phyloP scores from a whole-genome alignment of 2,329 filamentous ascomycete species.

The Xylaria sp. region DNA sequence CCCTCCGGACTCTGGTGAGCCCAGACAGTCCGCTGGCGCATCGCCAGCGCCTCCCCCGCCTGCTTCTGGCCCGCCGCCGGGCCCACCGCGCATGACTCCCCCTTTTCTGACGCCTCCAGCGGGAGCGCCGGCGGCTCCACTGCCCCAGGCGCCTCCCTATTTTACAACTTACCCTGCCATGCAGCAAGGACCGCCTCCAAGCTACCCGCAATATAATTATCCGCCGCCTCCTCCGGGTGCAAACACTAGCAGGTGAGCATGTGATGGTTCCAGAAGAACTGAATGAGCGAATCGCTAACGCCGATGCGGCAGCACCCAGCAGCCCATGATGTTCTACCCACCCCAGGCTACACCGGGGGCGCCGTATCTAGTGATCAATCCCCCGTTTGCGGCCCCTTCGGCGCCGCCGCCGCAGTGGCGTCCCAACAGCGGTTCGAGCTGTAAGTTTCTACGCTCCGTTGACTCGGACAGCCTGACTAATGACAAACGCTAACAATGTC shows the following conservation, averaged over 20 bases:
- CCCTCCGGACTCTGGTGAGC: background rate
- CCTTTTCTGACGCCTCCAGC: too few relatives aligned
- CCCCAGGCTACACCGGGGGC: conserved; percentile 4
- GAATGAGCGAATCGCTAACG: background rate
- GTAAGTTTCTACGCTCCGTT: conserved; percentile 13
- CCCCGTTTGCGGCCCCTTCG: conserved; percentile 19
- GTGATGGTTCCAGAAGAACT: too few relatives aligned
- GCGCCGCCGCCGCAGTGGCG: conserved; percentile 11
- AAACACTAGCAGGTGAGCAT: too few relatives aligned
- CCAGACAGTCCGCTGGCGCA: background rate
- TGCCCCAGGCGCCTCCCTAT: too few relatives aligned
- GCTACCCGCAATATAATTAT: too few relatives aligned
- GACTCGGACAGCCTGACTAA: too few relatives aligned
- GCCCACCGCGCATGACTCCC: too few relatives aligned
- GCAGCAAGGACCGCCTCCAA: too few relatives aligned
- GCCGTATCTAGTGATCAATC: conserved; percentile 22
- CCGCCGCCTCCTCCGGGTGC: too few relatives aligned
- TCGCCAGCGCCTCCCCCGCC: too few relatives aligned
- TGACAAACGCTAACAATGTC: conserved; percentile 1
- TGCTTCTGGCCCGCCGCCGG: background rate
- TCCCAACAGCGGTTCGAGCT: conserved; percentile 18
- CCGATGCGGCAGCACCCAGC: background rate
- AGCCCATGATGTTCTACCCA: background rate
- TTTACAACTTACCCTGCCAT: too few relatives aligned
- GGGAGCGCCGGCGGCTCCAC: too few relatives aligned